Base-by-base conservation (phyloP, 495 filamentous ascomycete species). In the Aspergillus ostianus region DNA sequence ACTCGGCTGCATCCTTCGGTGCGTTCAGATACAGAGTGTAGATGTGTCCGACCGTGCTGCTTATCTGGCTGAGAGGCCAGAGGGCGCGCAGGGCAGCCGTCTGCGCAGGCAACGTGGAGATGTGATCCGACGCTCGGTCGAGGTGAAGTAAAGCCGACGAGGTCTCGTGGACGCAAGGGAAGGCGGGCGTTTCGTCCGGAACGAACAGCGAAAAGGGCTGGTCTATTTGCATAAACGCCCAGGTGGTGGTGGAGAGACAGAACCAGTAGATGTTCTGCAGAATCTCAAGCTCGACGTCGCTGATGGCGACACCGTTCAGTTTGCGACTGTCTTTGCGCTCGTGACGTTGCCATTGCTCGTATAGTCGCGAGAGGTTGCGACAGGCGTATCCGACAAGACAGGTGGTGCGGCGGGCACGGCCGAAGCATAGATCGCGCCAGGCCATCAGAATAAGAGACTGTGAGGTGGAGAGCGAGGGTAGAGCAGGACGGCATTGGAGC, bases 171-270 rank as follows among this genome's bases (percentile, higher is more conserved):
- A 45, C 18, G 23, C 47, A 45, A 2, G 58, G 58, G 12, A 56
- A 51, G 0, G n/a, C 52, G 2, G 45, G 52, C n/a, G 41, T 51
- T 4, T 29, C 30, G 18, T 45, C 47, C 3, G 58, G 58, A 5
- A 21, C 30, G 8, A 60, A 29, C 17, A 51, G 10, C 12, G 45
- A 9, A n/a, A 60, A 49, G 1, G 53, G 51, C 53, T 46, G 47
- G 13, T 60, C 53, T 19, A 55, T 55, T n/a, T 60, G 58, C 44
- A 60, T 56, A 13, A 51, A 60, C 6, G 29, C 29, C 58, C 58
- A 60, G 1, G 32, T 10, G n/a, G 47, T 56, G 20, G 36, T 51
- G 30, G 30, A 21, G 2, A 60, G 44, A 15, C 47, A 46, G 23
- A 56, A 1, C 58, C 58, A 60, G 47, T 51, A 51, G 23, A 56